Evolutionary conservation across 148 eudicot species (phyloP).

Genomic region (Amaranthus hypochondriacus): DNA sequence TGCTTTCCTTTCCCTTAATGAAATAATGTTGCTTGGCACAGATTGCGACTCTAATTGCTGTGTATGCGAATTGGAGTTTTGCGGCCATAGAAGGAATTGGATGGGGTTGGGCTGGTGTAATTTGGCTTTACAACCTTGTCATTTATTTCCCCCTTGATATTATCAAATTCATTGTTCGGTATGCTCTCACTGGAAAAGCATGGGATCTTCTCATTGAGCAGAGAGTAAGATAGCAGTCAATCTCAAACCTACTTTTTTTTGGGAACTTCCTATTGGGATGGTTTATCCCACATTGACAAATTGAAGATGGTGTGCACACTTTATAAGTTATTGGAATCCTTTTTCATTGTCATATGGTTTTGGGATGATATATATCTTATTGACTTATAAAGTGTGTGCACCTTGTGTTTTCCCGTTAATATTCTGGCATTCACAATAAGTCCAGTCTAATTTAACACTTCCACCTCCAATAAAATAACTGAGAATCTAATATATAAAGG

Average conservation of each 20-base stretch:
- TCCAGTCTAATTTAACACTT: too few species aligned
- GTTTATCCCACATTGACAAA: too few species aligned
- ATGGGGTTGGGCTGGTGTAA: slow-evolving; percentile 51
- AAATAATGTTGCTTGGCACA: slow-evolving; percentile 9
- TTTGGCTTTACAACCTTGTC: slow-evolving; percentile 38
- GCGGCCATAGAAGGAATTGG: slow-evolving; percentile 46
- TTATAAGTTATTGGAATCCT: too few species aligned
- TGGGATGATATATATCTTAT: too few species aligned
- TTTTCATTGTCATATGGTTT: too few species aligned
- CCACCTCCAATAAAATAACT: not conserved
- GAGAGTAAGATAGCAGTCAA: slow-evolving; percentile 27
- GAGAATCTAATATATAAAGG: not conserved
- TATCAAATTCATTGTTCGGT: slow-evolving; percentile 37
- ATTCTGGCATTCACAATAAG: too few species aligned
- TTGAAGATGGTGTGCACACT: too few species aligned
- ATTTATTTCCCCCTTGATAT: slow-evolving; percentile 37
- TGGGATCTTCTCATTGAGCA: slow-evolving; percentile 47
- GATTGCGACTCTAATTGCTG: slow-evolving; percentile 46
- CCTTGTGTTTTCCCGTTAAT: too few species aligned
- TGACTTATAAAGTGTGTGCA: too few species aligned
- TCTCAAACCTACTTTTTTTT: not conserved
- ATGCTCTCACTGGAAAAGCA: slow-evolving; percentile 40
- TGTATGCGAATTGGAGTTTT: slow-evolving; percentile 45
- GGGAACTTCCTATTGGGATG: not conserved
- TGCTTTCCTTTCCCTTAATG: not conserved